A percentile compares a stretch with the other conserved stretches of the same genome.
phyloP scores from a whole-genome alignment of 2,329 filamentous ascomycete species.

The Epichloe baconii region DNA sequence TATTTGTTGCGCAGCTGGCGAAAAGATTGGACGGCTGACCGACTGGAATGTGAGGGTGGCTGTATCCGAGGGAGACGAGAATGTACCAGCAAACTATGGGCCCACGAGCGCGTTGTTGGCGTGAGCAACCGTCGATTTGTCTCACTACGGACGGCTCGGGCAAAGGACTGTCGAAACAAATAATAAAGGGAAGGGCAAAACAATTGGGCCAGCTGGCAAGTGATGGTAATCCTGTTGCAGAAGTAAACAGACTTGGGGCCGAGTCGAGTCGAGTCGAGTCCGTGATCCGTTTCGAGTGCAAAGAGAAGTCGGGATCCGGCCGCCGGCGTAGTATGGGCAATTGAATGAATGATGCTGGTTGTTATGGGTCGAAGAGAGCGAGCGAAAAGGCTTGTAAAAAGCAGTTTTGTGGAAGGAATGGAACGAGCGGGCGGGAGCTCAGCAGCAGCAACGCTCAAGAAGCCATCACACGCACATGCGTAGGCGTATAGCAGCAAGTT shows the following conservation, averaged over 20 bases:
- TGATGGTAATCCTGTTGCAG: neutral
- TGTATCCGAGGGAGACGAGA: conserved; percentile 14
- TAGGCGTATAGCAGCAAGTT: neutral
- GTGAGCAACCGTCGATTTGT: conserved; percentile 7
- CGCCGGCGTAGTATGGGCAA: neutral
- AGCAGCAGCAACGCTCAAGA: conserved; percentile 4
- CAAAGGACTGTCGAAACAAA: neutral
- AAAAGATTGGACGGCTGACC: conserved; percentile 5
- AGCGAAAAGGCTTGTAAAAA: neutral
- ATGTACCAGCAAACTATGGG: conserved; percentile 14
- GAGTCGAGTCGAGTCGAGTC: neutral
- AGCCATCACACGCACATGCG: neutral
- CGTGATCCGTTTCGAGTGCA: neutral
- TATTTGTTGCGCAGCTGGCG: conserved; percentile 5
- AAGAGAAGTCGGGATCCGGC: neutral
- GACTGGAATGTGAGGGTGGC: conserved; percentile 17
- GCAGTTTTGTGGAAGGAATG: conserved; percentile 6
- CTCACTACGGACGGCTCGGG: conserved; percentile 1
- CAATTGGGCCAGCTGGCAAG: conserved; percentile 17
- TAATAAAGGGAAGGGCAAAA: conserved; percentile 2
- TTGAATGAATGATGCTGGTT: no score
- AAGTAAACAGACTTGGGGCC: neutral
- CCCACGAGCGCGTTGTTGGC: conserved; percentile 10
- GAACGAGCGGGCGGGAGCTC: conserved; percentile 6
- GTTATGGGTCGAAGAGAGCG: neutral